Percentiles rank a stretch among this genome's conserved stretches.
Evolutionary conservation across 345 rosid genomes (phyloP).

Genomic region (Noccaea caerulescens): DNA sequence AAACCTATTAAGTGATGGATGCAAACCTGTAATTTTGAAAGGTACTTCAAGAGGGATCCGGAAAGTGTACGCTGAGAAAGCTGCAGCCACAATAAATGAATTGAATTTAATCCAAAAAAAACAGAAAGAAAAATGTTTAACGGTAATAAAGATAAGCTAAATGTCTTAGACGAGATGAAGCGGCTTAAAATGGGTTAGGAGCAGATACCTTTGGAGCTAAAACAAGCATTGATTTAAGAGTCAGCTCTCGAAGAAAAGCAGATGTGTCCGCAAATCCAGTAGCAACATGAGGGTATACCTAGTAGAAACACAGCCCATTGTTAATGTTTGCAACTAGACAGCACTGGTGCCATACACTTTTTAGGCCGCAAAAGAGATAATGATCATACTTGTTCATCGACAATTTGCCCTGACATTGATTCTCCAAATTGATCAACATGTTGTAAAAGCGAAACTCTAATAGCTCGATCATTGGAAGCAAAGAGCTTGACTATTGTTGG

Average conservation of each 20-base stretch:
- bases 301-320: slow-evolving; percentile 36
- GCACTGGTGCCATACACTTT: slow-evolving; percentile 13
- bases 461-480: slow-evolving; percentile 91
- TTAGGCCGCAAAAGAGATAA: slow-evolving; percentile 20
- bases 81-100: slow-evolving; percentile 54
- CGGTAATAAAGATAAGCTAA: not conserved
- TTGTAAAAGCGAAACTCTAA: slow-evolving; percentile 91
- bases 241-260: slow-evolving; percentile 92
- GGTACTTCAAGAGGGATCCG: slow-evolving; percentile 86
- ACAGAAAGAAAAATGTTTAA: not conserved
- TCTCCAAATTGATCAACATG: slow-evolving; percentile 98
- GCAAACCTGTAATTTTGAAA: slow-evolving; percentile 91
- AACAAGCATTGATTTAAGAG: slow-evolving; percentile 97
- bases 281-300: slow-evolving; percentile 94
- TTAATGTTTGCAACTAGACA: slow-evolving; percentile 7
- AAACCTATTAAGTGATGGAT: slow-evolving; percentile 18
- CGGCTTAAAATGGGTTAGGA: slow-evolving; percentile 1
- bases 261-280: slow-evolving; percentile 92
- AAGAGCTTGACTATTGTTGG: slow-evolving; percentile 90
- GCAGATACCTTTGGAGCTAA: slow-evolving; percentile 87
- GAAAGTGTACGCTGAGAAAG: slow-evolving; percentile 96
- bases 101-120: slow-evolving; percentile 3
- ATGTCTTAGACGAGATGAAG: slow-evolving; percentile 3
- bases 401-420: slow-evolving; percentile 78
- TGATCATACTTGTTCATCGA: slow-evolving; percentile 86